Conservation (phyloP, 164 flowering plant species). For the Chloranthus sessilifolius region DNA sequence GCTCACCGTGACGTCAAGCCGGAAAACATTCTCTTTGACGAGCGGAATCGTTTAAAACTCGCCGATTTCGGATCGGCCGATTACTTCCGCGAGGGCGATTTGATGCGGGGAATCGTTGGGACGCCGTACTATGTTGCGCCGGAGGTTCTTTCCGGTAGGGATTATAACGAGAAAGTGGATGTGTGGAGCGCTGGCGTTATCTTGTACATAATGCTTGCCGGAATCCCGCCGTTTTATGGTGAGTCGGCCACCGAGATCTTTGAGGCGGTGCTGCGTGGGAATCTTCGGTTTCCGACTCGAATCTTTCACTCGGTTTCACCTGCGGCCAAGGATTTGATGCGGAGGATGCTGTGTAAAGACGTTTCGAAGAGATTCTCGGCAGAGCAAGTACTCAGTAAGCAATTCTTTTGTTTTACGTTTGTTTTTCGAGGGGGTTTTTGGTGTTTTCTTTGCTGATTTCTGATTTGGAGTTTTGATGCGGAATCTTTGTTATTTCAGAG, state of each 20-base stretch:
- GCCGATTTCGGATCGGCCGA: constrained; percentile 88
- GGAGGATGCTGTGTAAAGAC: constrained; percentile 71
- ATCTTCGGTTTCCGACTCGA: constrained; percentile 58
- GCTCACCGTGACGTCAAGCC: constrained; percentile 82
- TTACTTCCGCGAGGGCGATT: constrained; percentile 20
- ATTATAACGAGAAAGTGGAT: constrained; percentile 74
- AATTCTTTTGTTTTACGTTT: not conserved
- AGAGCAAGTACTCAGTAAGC: constrained; percentile 79
- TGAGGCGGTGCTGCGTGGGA: constrained; percentile 59
- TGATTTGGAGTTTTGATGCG: not conserved
- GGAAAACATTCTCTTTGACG: constrained; percentile 65
- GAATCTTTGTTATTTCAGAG: not conserved
- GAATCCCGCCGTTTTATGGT: constrained; percentile 70
- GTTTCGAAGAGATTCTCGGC: constrained; percentile 63
- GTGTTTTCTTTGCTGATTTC: not conserved
- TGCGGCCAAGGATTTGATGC: constrained; percentile 58
- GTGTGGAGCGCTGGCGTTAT: constrained; percentile 87
- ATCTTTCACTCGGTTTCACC: constrained; percentile 51
- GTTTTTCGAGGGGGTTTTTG: not conserved
- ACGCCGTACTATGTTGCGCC: constrained; percentile 94
- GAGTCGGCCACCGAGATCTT: constrained; percentile 65
- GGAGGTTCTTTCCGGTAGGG: constrained; percentile 57
- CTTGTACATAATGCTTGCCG: constrained; percentile 69
- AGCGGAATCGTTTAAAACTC: constrained; percentile 33
- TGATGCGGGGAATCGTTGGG: constrained; percentile 63